Base-by-base conservation (phyloP, 129 eudicot species). In the Dittrichia graveolens region DNA sequence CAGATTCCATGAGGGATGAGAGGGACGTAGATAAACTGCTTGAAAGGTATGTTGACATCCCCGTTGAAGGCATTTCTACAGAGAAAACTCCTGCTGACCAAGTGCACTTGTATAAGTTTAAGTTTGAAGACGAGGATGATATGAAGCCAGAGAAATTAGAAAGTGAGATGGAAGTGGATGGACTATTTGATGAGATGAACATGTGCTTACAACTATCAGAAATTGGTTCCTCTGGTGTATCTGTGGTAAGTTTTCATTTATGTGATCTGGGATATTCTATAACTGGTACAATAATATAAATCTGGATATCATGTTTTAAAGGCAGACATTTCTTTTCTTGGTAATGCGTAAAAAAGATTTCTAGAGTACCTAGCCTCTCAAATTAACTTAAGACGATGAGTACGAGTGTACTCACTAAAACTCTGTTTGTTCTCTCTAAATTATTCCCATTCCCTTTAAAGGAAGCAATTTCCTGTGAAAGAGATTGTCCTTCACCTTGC, bases 141-240 rank as follows among this genome's bases (percentile, higher is more conserved):
- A 41, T 37, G 15, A 10, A 50, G 44, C 78, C 60, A 6, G 74
- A 58, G 67, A 82, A 82, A 57, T 64, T 59, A 64, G 86, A 80
- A 37, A 68, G 60, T 46, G 85, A 84, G 64, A 63, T 38, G 44
- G 90, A 82, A 62, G 61, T 79, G 6, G 90, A 82, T 44, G 72
- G 55, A 31, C 86, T 89, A 0, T 86, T 82, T 59, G 55, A 60
- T 40, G 90, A 86, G 34, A 19, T 89, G 83, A 81, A 82, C 13
- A 43, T 77, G 77, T 77, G 67, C 15, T 61, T 78, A 11, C 77
- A 61, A 55, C 56, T 57, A 24, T 66, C 69, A 19, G 84, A 82
- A 24, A 76, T 75, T 52, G 88, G 77, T 15, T 44, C 38, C 42
- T 50, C 67, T n/a, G 42, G 47, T 46, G 7, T 80, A 43, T 18